Evolutionary conservation across 768 basidiomycete species (phyloP).

Genomic region (Amanita inopinata): DNA sequence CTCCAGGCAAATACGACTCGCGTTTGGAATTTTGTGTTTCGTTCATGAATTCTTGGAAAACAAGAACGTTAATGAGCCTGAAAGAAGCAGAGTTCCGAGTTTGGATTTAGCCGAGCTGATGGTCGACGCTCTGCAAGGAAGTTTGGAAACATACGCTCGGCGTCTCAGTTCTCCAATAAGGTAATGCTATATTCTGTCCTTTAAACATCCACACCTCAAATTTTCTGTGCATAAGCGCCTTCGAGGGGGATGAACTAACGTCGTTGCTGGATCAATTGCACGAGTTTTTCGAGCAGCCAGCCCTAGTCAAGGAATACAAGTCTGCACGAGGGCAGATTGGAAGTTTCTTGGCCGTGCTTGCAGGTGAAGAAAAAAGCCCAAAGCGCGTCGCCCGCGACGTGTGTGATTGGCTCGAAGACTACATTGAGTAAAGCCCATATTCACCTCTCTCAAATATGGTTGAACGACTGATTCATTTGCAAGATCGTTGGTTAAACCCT

Average conservation of each 20-base stretch:
- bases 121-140: conserved; percentile 34
- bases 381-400: conserved; percentile 20
- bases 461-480: background rate
- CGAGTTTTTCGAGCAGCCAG: conserved; percentile 21
- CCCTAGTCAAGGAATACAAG: conserved; percentile 2
- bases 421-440: conserved; percentile 33
- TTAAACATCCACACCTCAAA: background rate
- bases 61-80: conserved; percentile 32
- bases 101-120: conserved; percentile 27
- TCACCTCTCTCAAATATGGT: background rate
- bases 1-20: conserved; percentile 30
- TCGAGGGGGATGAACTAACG: conserved; percentile 23
- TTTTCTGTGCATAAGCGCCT: conserved; percentile 22
- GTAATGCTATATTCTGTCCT: conserved; percentile 2
- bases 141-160: conserved; percentile 31
- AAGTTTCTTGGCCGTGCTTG: conserved; percentile 16
- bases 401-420: conserved; percentile 40
- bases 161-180: conserved; percentile 42
- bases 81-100: conserved; percentile 17
- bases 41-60: conserved; percentile 34
- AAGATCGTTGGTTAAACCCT: conserved; percentile 20
- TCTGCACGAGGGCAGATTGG: conserved; percentile 2
- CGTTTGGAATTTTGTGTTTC: conserved; percentile 34
- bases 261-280: conserved; percentile 29
- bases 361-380: conserved; percentile 9